phyloP scores from a whole-genome alignment of 2,329 filamentous ascomycete genomes.

The Paecilomyces sp. region DNA sequence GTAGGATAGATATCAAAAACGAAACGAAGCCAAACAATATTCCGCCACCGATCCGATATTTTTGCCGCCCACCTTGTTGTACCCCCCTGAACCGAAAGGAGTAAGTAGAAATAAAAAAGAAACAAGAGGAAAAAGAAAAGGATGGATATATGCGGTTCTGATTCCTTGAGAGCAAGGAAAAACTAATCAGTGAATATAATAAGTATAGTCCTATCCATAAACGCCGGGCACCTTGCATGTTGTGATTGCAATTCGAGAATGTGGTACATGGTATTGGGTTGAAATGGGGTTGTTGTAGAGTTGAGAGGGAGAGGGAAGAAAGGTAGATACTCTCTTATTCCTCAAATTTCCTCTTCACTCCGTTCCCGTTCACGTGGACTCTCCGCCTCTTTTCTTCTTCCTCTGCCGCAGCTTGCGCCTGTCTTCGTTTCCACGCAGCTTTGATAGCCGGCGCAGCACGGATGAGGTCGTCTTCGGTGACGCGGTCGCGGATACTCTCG shows the following conservation, averaged over 20 bases:
- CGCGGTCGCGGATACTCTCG: slow-evolving; percentile 79
- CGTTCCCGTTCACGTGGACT: slow-evolving; percentile 20
- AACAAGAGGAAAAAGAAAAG: neutral
- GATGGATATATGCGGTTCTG: neutral
- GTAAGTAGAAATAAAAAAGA: neutral
- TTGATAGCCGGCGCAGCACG: slow-evolving; percentile 63
- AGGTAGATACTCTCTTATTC: slow-evolving; percentile 17
- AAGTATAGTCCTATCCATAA: neutral
- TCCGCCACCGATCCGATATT: neutral
- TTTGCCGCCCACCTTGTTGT: neutral
- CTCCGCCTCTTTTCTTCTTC: slow-evolving; percentile 19
- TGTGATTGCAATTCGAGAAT: neutral
- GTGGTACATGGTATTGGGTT: neutral
- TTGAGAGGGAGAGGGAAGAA: neutral
- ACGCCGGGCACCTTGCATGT: neutral
- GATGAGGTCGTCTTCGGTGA: slow-evolving; percentile 75
- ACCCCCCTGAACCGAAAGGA: neutral
- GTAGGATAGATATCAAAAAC: neutral
- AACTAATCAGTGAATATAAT: neutral
- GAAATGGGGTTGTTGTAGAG: neutral
- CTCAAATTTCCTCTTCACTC: slow-evolving; percentile 36
- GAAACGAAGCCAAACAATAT: neutral
- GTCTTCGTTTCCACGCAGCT: slow-evolving; percentile 67
- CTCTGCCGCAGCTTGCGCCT: slow-evolving; percentile 26
- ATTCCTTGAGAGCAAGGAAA: neutral